A percentile compares a stretch with the other conserved stretches of the same genome.
Conservation (phyloP, 345 rosid species). For the Angophora floribunda region DNA sequence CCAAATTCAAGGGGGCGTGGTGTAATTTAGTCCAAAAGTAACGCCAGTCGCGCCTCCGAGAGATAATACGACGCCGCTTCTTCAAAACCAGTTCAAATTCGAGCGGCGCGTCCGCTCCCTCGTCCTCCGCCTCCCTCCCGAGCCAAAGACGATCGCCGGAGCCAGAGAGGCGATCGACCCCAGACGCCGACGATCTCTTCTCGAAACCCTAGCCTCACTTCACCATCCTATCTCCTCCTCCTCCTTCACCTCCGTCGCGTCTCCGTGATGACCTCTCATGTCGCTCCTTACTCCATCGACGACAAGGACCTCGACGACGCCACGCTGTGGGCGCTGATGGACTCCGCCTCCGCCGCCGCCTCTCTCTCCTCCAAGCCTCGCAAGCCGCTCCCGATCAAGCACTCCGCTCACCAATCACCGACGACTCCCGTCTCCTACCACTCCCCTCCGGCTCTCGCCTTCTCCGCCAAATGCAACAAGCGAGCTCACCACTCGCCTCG, state of each 20-base stretch:
- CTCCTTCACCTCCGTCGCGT: not conserved
- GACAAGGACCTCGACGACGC: constrained; percentile 95
- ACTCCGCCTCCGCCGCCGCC: constrained; percentile 72
- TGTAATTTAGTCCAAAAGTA: not conserved
- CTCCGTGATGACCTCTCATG: not conserved
- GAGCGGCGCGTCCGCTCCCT: not conserved
- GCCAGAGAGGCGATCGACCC: not conserved
- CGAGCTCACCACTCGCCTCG: constrained; percentile 12
- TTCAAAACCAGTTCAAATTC: not conserved
- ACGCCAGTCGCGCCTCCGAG: not conserved
- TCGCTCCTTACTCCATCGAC: constrained; percentile 1
- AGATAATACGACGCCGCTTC: not conserved
- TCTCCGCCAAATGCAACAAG: constrained; percentile 15
- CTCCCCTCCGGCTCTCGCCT: constrained; percentile 25
- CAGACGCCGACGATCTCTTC: not conserved
- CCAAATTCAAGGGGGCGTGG: not conserved
- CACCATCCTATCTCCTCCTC: not conserved
- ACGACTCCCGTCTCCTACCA: constrained; percentile 35
- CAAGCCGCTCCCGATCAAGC: constrained; percentile 46
- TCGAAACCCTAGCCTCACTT: not conserved
- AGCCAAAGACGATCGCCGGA: not conserved
- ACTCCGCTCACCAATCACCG: constrained; percentile 42
- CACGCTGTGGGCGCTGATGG: constrained; percentile 87
- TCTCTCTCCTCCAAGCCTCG: constrained; percentile 50
- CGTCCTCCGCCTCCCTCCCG: not conserved